Evolutionary conservation across 495 filamentous ascomycete species (phyloP).

Genomic region (Penicillium coffeae): DNA sequence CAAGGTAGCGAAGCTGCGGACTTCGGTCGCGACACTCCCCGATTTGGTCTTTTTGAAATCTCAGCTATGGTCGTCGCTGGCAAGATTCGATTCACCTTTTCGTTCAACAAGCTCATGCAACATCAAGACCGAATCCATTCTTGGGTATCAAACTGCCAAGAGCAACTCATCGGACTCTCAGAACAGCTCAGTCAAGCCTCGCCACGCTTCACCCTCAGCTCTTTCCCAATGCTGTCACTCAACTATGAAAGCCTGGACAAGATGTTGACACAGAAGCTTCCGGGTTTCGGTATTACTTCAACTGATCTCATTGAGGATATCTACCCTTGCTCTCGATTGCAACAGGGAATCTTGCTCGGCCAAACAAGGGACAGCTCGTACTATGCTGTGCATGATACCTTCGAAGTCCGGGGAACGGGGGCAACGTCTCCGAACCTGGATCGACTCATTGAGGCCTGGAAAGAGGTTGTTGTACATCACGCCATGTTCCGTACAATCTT

Average conservation of each 20-base stretch:
- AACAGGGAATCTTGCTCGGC: constrained; percentile 63
- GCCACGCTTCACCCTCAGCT: constrained; percentile 56
- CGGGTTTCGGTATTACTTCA: constrained; percentile 43
- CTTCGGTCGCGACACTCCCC: constrained; percentile 50
- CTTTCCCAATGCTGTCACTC: constrained; percentile 60
- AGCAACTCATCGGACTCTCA: constrained; percentile 49
- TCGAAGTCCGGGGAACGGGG: constrained; percentile 45
- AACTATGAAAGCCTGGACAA: constrained; percentile 54
- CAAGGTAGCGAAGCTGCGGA: constrained; percentile 52
- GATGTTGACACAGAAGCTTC: constrained; percentile 42
- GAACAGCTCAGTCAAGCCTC: constrained; percentile 45
- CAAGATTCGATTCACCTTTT: constrained; percentile 58
- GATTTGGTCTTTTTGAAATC: constrained; percentile 65
- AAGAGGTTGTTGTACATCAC: constrained; percentile 46
- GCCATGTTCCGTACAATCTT: constrained; percentile 52
- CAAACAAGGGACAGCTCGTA: constrained; percentile 52
- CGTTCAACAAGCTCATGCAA: constrained; percentile 57
- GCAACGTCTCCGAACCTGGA: constrained; percentile 28
- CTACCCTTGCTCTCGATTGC: constrained; percentile 65
- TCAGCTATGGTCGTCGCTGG: constrained; percentile 57
- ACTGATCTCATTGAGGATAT: constrained; percentile 52
- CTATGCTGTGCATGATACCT: constrained; percentile 60
- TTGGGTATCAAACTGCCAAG: constrained; percentile 59
- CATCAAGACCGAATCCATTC: constrained; percentile 52
- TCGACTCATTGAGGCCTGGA: constrained; percentile 44